Base-by-base conservation (phyloP, 768 basidiomycete genomes). In the Mycena belliarum region DNA sequence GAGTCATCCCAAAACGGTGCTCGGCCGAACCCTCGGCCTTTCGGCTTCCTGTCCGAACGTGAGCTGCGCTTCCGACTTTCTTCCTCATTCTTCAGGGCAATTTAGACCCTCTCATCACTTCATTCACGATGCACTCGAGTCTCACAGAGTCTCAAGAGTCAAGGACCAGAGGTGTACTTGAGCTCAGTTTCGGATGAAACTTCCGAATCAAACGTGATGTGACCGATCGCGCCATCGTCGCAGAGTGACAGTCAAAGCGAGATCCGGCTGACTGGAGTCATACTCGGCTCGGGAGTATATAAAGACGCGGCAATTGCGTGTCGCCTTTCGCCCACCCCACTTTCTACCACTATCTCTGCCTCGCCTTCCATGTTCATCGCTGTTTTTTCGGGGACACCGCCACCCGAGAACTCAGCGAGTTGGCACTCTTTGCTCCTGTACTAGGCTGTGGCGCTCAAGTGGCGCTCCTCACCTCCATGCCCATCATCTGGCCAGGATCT, bases 181-280 rank as follows among this genome's bases (percentile, higher is more conserved):
- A n/a, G n/a, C n/a, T n/a, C n/a, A n/a, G n/a, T n/a, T 32, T 32
- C 29, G 29, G 29, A 14, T 14, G 29, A 32, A 37, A 37, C 12
- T 37, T 38, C 37, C 18, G 37, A 38, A n/a, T n/a, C 16, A n/a
- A 38, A n/a, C 37, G 37, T n/a, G 20, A 38, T n/a, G 37, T 38
- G 37, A 38, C 37, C 10, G 37, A 38, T 38, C 37, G 37, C 37
- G 37, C 20, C 37, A n/a, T 18, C 3, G 16, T 38, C 18, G 6
- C 6, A 38, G 37, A 16, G 37, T n/a, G 49, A 32, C 37, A 51
- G 50, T 51, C 51, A 52, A 43, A 9, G 41, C 40, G 41, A 32
- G 38, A 51, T 51, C 51, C 42, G 28, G 51, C 44, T n/a, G n/a
- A n/a, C n/a, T n/a, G n/a, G 51, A 52, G 23, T 52, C 51, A 52